phyloP scores from a whole-genome alignment of 2,329 filamentous ascomycete genomes.

The Daldinia sp. region DNA sequence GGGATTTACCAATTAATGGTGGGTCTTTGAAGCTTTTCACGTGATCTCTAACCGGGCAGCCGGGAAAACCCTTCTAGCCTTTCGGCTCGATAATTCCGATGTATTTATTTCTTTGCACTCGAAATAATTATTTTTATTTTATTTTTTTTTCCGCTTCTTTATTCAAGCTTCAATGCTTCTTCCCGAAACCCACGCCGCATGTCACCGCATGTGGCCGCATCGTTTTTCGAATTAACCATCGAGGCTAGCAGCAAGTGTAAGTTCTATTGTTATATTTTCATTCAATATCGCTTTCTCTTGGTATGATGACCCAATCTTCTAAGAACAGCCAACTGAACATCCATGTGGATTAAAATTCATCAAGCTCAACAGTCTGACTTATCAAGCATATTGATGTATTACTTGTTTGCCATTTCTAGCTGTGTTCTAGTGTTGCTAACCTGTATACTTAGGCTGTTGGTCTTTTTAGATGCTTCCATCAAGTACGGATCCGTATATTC shows the following conservation, averaged over 20 bases:
- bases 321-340: conserved; percentile 73
- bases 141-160: background rate
- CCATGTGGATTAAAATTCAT: conserved; percentile 64
- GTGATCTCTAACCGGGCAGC: conserved; percentile 16
- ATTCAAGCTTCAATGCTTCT: background rate
- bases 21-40: background rate
- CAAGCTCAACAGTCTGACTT: conserved; percentile 72
- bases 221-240: background rate
- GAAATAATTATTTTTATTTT: too few relatives aligned
- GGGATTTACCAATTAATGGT: background rate
- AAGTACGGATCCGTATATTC: too few relatives aligned
- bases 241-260: conserved; percentile 23
- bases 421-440: conserved; percentile 26
- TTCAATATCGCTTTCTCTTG: background rate
- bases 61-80: conserved; percentile 30
- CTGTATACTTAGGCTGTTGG: conserved; percentile 16
- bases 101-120: background rate
- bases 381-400: conserved; percentile 10
- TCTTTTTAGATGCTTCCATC: background rate
- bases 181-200: conserved; percentile 4
- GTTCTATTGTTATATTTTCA: conserved; percentile 4
- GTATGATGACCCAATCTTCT: conserved; percentile 64
- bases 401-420: conserved; percentile 6
- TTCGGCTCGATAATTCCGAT: conserved; percentile 2
- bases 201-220: background rate